phyloP scores from a whole-genome alignment of 2,329 filamentous ascomycete species.

The Verticillium klebahnii region DNA sequence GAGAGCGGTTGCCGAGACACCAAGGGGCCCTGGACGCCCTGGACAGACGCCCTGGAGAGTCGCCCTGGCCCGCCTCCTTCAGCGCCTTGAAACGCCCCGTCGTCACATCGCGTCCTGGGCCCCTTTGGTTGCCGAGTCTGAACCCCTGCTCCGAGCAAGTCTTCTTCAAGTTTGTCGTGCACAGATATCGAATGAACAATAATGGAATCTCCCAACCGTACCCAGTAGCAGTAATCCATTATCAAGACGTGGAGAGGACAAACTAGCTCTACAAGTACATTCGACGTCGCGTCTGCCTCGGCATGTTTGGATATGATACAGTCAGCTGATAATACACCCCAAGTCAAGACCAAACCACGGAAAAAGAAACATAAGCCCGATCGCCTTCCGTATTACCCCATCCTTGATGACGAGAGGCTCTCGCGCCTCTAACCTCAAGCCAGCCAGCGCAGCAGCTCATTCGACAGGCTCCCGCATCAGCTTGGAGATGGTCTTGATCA shows the following conservation, averaged over 20 bases:
- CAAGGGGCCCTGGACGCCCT: background rate
- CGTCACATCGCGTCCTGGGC: background rate
- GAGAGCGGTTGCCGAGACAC: background rate
- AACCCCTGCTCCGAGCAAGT: too few relatives aligned
- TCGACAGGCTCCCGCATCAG: constrained; percentile 38
- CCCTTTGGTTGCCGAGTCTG: background rate
- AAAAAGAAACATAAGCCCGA: background rate
- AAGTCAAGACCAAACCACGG: background rate
- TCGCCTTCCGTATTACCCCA: too few relatives aligned
- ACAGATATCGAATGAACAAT: too few relatives aligned
- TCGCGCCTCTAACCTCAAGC: too few relatives aligned
- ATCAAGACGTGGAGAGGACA: background rate
- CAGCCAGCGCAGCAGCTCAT: constrained; percentile 6
- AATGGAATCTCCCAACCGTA: too few relatives aligned
- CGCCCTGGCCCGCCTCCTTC: background rate
- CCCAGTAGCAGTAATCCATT: background rate
- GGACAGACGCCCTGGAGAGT: background rate
- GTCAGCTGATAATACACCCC: background rate
- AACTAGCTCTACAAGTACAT: background rate
- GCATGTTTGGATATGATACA: background rate
- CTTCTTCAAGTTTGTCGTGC: too few relatives aligned
- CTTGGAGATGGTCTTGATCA: constrained; percentile 57
- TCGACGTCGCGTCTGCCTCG: background rate
- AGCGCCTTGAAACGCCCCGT: background rate
- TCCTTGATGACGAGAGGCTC: too few relatives aligned